These are phyloP conservation scores for Lichina pygmaea DNA, from an alignment of 495 filamentous ascomycete species.

Conservation along the genomic window DNA sequence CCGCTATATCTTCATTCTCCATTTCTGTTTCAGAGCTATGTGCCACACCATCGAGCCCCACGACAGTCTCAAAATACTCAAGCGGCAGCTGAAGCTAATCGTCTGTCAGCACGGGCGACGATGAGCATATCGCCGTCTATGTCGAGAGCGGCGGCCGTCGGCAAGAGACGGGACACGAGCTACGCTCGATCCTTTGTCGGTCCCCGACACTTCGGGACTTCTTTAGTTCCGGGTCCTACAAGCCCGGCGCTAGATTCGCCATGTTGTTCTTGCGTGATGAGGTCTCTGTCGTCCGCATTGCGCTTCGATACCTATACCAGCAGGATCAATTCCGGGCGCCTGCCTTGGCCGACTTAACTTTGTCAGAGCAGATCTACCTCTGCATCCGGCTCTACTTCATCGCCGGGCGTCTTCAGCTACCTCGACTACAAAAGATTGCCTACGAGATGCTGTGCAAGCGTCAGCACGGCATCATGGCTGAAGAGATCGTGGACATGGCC, in stretches of 20 bases:
- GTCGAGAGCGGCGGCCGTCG: neutral
- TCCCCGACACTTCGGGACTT: neutral
- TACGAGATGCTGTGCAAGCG: neutral
- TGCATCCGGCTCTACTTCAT: neutral
- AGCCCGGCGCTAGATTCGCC: slow-evolving; percentile 3
- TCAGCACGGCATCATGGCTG: neutral
- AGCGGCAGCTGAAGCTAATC: neutral
- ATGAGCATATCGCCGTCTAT: neutral
- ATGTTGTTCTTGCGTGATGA: slow-evolving; percentile 10
- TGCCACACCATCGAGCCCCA: too few relatives aligned
- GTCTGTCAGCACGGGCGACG: neutral
- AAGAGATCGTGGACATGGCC: neutral
- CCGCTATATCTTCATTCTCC: too few relatives aligned
- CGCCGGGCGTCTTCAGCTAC: neutral
- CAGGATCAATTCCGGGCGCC: neutral
- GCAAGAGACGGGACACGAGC: neutral
- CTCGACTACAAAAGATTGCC: neutral
- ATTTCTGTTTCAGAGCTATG: too few relatives aligned
- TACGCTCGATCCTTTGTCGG: neutral
- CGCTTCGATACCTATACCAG: neutral
- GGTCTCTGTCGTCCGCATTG: slow-evolving; percentile 7
- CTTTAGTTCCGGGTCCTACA: neutral
- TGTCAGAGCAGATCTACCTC: neutral
- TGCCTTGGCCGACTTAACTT: neutral
- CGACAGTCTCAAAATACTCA: too few relatives aligned